Base-by-base conservation (phyloP, 495 filamentous ascomycete genomes). In the Jackrogersella minutella region DNA sequence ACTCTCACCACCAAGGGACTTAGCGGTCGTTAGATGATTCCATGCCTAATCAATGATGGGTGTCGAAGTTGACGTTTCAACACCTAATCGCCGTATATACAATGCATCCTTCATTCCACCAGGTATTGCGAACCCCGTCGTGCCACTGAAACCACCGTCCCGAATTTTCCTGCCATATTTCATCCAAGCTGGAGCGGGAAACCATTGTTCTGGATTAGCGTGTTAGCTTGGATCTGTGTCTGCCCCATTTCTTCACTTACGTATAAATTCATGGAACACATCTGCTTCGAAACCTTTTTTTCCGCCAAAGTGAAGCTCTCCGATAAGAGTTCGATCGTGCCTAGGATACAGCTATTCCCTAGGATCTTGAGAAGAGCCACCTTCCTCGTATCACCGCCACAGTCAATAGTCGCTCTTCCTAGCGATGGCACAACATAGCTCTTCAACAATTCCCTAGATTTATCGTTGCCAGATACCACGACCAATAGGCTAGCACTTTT, bases 61-160 rank as follows among this genome's bases (percentile, higher is more conserved):
- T n/a, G 55, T 58, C n/a, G 55, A 41, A 4, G 55, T 58, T 16
- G 55, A 58, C 16, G 41, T 58, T 36, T 58, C 55, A 49, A 43
- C 55, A 2, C 55, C 55, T 13, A 58, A 24, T 17, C 33, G 55
- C 30, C 55, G 55, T 36, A 58, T 58, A 11, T 58, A 58, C 22
- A 41, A 33, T 19, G 55, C 55, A 7, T 58, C 55, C 28, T 58
- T 58, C 55, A 58, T 58, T 13, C 55, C 55, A 1, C 55, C 55
- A 26, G 55, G 47, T 34, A 51, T 21, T 22, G 30, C 36, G 10
- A 51, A 51, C 16, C 47, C 47, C 4, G 47, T 51, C 16, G 7
- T 9, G 10, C 47, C 47, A 34, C 47, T 51, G 31, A 51, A 51
- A 13, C 30, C 30, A 14, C 47, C 47, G 2, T 51, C 47, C 8